Evolutionary conservation across 768 basidiomycete species (phyloP), one percentile per base, ranked within the genome.

Genomic region (Chlorophyllum brunneum): DNA sequence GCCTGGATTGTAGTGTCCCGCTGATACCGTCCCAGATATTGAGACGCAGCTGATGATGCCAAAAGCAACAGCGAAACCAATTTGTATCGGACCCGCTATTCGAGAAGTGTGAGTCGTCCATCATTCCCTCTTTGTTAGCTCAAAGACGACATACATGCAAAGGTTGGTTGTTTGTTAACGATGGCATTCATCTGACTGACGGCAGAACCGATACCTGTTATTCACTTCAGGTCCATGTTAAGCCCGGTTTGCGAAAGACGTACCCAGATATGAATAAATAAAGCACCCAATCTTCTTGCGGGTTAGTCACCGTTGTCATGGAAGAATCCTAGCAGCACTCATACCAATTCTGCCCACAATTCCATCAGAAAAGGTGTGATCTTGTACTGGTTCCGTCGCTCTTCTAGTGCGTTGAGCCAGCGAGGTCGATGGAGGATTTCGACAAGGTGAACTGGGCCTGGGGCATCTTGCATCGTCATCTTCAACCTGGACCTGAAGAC

Each of bases 41-140:
- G 49, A 42, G 27, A 60, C 58, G n/a, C 54, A 40, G 27, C 58
- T 57, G 24, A 64, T 58, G 34, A 59, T 60, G 22, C 63, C 61
- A 16, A 62, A 58, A 34, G 56, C 52, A 7, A 59, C 52, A 3
- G 58, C 37, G 7, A 61, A 48, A 16, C 65, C 65, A 37, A 63
- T 61, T 67, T 51, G 43, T 37, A 46, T 37, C n/a, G 48, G 41
- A 24, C 41, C 51, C 16, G 39, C 29, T 33, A 23, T 23, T 18
- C 34, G 13, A 24, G 2, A 34, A 27, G 27, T 7, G 40, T 48
- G 11, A 42, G 36, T 39, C 16, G 6, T 16, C 6, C 4, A 8
- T 41, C n/a, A 10, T 9, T 9, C 7, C 30, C 3, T 39, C 7
- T 29, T 26, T 36, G 3, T n/a, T 16, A 16, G 15, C 15, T 16